Percentiles rank a stretch among this genome's conserved stretches.
Evolutionary conservation across 345 rosid species (phyloP).

Genomic region (Citropsis articulata): DNA sequence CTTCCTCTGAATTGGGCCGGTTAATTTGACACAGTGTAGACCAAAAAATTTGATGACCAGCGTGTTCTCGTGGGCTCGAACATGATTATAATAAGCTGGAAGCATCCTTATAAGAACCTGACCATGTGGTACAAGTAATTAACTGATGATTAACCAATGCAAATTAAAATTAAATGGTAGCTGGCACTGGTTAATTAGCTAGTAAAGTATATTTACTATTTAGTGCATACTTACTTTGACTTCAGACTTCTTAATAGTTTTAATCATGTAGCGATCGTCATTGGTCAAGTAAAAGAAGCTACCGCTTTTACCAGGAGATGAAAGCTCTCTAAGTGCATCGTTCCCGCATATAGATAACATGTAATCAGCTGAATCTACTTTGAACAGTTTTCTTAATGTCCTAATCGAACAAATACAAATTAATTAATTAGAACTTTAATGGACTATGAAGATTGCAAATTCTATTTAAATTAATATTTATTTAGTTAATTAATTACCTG

Average conservation of each 20-base stretch:
- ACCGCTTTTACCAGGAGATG: slow-evolving; percentile 98
- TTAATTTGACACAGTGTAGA: slow-evolving; percentile 80
- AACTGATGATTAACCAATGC: background rate
- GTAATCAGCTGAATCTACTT: slow-evolving; percentile 95
- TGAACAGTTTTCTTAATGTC: slow-evolving; percentile 87
- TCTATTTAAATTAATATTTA: too few relatives aligned
- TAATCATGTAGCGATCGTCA: slow-evolving; percentile 94
- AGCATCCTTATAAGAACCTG: slow-evolving; percentile 96
- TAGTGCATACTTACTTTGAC: slow-evolving; percentile 51
- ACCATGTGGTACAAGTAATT: background rate
- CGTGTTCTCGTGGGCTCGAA: slow-evolving; percentile 79
- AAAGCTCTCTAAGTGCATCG: slow-evolving; percentile 89
- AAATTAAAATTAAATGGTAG: background rate
- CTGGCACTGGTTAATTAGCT: background rate
- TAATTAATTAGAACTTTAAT: too few relatives aligned
- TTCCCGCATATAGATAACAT: slow-evolving; percentile 92
- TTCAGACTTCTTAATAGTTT: slow-evolving; percentile 90
- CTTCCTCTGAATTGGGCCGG: slow-evolving; percentile 84
- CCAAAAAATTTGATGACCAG: slow-evolving; percentile 79
- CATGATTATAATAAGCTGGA: slow-evolving; percentile 82
- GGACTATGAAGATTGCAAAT: too few relatives aligned
- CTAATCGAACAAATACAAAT: slow-evolving; percentile 12
- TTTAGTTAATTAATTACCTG: slow-evolving; percentile 41
- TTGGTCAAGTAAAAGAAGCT: slow-evolving; percentile 90
- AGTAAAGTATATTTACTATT: too few relatives aligned